Base-by-base conservation (phyloP, 2,329 filamentous ascomycete species). In the Aphanoascus verrucosus region DNA sequence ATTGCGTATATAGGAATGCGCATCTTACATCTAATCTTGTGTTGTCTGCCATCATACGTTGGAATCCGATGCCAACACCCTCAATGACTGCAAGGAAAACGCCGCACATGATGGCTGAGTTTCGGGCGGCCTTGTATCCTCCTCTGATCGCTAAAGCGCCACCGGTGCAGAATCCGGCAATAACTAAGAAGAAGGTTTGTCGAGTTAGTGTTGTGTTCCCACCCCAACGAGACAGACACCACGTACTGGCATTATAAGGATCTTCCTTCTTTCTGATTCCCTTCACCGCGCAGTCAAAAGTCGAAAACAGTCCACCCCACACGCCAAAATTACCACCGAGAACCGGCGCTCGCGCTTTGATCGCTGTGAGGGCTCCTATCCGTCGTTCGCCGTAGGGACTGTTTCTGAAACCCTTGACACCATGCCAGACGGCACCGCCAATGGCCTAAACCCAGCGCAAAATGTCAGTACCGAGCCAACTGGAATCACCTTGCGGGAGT, bases 291-390 rank as follows among this genome's bases (percentile, higher is more conserved):
- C 93, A 98, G 74, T 98, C 93, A 66, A 91, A 97, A 57, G 88
- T 94, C 63, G 84, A 88, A 78, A 97, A 97, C 55, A 97, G 76
- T 61, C 93, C 93, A 67, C 93, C 91, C 91, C 93, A 97, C 54
- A 94, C 88, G 64, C 91, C 91, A 64, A 97, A 98, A 77, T 98
- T 98, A 65, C 93, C 93, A 66, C 93, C 93, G 46, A 97, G 80
- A 34, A 97, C 91, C 1, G 93, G 93, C 41, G 93, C 93, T 67
- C 93, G 86, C 67, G 93, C 90, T 79, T 98, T 98, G 74, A 98
- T 89, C 56, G 93, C 93, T 64, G 91, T 96, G 73, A 98, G 80
- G 62, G 93, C 88, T 69, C 93, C 93, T 77, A 97, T 91, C 70
- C 91, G 81, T 69, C 93, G 82, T 77, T 98, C 93, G 69, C 93